These are phyloP conservation scores for Gamsiella multidivaricata DNA, from an alignment of 192 early-diverging fungal genomes.

Conservation along the genomic window DNA sequence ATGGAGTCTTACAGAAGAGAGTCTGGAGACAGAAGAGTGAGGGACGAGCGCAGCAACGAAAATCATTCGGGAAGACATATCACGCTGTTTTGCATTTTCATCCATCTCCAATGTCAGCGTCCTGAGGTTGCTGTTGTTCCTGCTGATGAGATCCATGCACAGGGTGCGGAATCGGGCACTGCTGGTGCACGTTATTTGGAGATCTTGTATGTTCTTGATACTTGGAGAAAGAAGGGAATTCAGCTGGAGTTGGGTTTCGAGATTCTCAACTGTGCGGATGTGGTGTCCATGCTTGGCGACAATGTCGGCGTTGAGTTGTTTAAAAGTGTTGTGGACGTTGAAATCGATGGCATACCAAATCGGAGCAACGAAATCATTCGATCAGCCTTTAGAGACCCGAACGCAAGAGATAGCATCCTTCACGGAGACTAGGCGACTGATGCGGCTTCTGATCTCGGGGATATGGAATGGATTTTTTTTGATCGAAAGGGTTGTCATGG, in stretches of 20 bases:
- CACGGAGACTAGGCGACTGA: slow-evolving; percentile 12
- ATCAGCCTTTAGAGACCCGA: slow-evolving; percentile 18
- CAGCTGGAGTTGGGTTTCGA: not conserved
- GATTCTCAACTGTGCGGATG: slow-evolving; percentile 4
- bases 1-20: not conserved
- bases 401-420: slow-evolving; percentile 15
- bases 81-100: not conserved
- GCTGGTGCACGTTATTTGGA: not conserved
- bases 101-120: slow-evolving; percentile 2
- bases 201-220: slow-evolving; percentile 12
- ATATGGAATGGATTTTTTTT: slow-evolving; percentile 6
- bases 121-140: slow-evolving; percentile 10
- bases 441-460: slow-evolving; percentile 9
- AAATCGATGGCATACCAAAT: slow-evolving; percentile 24
- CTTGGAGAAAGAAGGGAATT: slow-evolving; percentile 9
- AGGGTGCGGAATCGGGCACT: slow-evolving; percentile 1
- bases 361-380: slow-evolving; percentile 7
- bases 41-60: slow-evolving; percentile 5
- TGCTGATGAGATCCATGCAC: slow-evolving; percentile 17
- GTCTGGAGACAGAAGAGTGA: not conserved
- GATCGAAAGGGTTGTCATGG: not conserved
- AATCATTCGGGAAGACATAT: not conserved
- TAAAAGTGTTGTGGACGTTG: slow-evolving; percentile 2
- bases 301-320: slow-evolving; percentile 1
- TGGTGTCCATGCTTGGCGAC: slow-evolving; percentile 19